Base-by-base conservation (phyloP, 1,139 yeast genomes). In the Magnusiomyces tetraspermus region DNA sequence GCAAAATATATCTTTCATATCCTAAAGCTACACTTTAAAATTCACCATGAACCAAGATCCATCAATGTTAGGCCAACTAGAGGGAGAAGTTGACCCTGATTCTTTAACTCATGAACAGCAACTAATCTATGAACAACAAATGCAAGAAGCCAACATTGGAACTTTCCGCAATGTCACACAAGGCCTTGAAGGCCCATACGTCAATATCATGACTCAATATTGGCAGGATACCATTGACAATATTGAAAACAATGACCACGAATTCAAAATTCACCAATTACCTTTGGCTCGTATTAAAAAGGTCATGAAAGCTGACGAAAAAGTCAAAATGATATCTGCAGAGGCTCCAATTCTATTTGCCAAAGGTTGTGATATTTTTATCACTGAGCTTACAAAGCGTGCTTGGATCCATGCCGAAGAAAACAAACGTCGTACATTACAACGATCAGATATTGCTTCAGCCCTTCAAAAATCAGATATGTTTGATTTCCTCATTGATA, bases 351-450 rank as follows among this genome's bases (percentile, higher is more conserved):
- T 92, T 40, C 71, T 92, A 57, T 92, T 92, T 72, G 97, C 98
- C 49, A 92, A 92, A 68, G 97, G 97, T 1, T 92, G 98, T 70
- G 98, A 92, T 67, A 83, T 92, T 45, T 92, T 92, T 69, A 92
- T 92, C 59, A 90, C 97, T 0, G 98, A 92, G 68, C 75, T 92
- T 54, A 90, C 98, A 13, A 89, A 92, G 97, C 76, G 98, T 56
- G 97, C 98, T 2, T 92, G 98, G 98, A 88, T 92, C 57, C 96
- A 90, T 62, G 97, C 97, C 1, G 97, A 92, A 67, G 96, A 88
- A 63, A 88, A 87, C 71, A 92, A 92, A 66, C 78, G 98, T 60
- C 76, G 98, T 59, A 92, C 98, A 11, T 72, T 92, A 56, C 98
- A 92, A 69, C 84, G 90, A 63, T 83, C 90, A 1, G 98, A 92